Evolutionary conservation across 176 grass and related monocot genomes (phyloP), one percentile per base, ranked within the genome.

Genomic region (Triticum aestivum): DNA sequence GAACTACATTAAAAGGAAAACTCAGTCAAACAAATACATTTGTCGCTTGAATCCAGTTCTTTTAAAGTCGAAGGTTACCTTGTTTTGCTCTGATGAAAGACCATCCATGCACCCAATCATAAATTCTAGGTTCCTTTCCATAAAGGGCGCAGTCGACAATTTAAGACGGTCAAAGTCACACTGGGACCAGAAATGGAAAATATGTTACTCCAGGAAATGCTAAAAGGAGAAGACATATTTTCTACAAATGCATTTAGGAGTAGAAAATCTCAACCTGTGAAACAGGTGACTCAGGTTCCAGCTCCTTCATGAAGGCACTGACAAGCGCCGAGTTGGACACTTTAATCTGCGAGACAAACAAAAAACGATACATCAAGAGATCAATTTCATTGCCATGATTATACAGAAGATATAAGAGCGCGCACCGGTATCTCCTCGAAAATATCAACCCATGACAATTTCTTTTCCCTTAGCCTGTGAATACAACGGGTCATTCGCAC

Each of bases 61-160:
- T 65, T 2, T 51, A 12, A 86, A 76, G 68, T 87, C 42, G 3
- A 44, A 61, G 56, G 89, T 52, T 63, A 98, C 93, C 93, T 98
- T 98, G 84, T 94, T 98, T 83, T 98, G 96, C 79, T 98, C 93
- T 68, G 97, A 85, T 41, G 92, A 73, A 86, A 99, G 92, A 86
- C 96, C 97, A 86, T 99, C 97, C 97, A 99, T 99, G 87, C 97
- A 99, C 59, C 95, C 97, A 86, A 98, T 94, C 83, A 99, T 79
- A 84, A 99, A 99, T 82, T 99, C 97, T 85, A 99, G 79, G 89
- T 99, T 99, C 76, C 94, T 94, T 86, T 96, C 97, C 97, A 99
- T 96, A 75, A 92, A 96, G 29, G 97, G 97, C 79, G 97, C 97
- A 86, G 92, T 96, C 38, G 94, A 96, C 24, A 99, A 86, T 79